phyloP scores from a whole-genome alignment of 352 stramenopile genomes.

The Proteromonas lacertae region DNA sequence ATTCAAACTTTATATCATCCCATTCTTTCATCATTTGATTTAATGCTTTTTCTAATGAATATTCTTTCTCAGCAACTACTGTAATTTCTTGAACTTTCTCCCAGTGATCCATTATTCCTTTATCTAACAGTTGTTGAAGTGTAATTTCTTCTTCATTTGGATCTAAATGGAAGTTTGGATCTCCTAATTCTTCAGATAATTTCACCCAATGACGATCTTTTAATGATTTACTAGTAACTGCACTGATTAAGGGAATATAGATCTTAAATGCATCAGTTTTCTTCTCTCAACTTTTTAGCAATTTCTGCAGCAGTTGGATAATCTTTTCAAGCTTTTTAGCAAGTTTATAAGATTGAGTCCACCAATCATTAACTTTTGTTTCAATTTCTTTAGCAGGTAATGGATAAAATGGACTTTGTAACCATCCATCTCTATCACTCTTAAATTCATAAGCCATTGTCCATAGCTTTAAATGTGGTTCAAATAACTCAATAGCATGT shows the following conservation, averaged over 20 bases:
- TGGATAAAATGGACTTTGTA: slow-evolving; percentile 56
- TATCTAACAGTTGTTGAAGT: too few species aligned
- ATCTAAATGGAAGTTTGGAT: slow-evolving; percentile 34
- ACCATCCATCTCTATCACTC: slow-evolving; percentile 43
- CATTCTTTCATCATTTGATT: too few species aligned
- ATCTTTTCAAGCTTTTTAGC: slow-evolving; percentile 45
- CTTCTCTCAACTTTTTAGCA: slow-evolving; percentile 25
- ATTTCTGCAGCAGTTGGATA: slow-evolving; percentile 40
- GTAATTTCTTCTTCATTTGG: slow-evolving; percentile 49
- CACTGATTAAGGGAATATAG: slow-evolving; percentile 51
- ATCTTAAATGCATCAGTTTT: slow-evolving; percentile 50
- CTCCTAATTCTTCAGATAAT: slow-evolving; percentile 43
- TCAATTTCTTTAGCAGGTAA: slow-evolving; percentile 48
- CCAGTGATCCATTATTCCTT: too few species aligned
- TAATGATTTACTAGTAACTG: slow-evolving; percentile 42
- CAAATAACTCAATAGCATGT: slow-evolving; percentile 19
- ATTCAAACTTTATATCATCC: too few species aligned
- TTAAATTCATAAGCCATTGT: slow-evolving; percentile 70
- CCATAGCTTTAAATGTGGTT: slow-evolving; percentile 63
- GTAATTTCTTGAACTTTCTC: too few species aligned
- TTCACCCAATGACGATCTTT: slow-evolving; percentile 58
- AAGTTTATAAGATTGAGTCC: slow-evolving; percentile 55
- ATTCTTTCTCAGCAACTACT: too few species aligned
- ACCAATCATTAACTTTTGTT: slow-evolving; percentile 47
- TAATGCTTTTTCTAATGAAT: too few species aligned